Conservation (phyloP, 352 stramenopile genomes). For the Pythium plurisporium region DNA sequence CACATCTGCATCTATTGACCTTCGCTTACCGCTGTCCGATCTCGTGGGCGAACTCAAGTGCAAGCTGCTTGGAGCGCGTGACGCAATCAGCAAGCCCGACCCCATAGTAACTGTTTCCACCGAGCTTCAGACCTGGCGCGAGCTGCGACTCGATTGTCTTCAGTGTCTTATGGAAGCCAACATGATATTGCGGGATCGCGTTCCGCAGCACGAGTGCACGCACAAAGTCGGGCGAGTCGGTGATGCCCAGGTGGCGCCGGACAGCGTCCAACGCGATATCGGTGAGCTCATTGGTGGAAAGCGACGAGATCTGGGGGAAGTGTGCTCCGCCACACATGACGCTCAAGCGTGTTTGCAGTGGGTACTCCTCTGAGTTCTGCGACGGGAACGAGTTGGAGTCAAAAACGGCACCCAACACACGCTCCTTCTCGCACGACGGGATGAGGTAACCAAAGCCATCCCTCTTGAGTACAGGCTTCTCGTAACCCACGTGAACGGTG, state of each 20-base stretch:
- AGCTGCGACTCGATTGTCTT: constrained; percentile 55
- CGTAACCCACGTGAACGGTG: constrained; percentile 78
- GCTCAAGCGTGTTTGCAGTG: constrained; percentile 64
- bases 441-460: constrained; percentile 88
- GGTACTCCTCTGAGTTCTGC: constrained; percentile 44
- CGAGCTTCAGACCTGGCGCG: constrained; percentile 43
- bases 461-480: constrained; percentile 45
- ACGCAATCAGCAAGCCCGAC: constrained; percentile 83
- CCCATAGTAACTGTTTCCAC: constrained; percentile 86
- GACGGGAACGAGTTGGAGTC: constrained; percentile 86
- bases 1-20: constrained; percentile 2
- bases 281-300: constrained; percentile 48
- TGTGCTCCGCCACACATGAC: constrained; percentile 84
- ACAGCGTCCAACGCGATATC: constrained; percentile 60
- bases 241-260: constrained; percentile 69
- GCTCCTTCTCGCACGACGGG: constrained; percentile 61
- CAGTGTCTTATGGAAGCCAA: constrained; percentile 66
- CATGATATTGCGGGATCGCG: constrained; percentile 84
- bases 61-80: constrained; percentile 74
- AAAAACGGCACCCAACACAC: constrained; percentile 80
- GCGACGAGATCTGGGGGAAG: constrained; percentile 47
- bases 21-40: not conserved
- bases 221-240: constrained; percentile 47
- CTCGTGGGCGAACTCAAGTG: constrained; percentile 55
- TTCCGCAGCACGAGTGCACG: constrained; percentile 49